Conservation (phyloP, 2,329 filamentous ascomycete genomes). For the Diplodia seriata region DNA sequence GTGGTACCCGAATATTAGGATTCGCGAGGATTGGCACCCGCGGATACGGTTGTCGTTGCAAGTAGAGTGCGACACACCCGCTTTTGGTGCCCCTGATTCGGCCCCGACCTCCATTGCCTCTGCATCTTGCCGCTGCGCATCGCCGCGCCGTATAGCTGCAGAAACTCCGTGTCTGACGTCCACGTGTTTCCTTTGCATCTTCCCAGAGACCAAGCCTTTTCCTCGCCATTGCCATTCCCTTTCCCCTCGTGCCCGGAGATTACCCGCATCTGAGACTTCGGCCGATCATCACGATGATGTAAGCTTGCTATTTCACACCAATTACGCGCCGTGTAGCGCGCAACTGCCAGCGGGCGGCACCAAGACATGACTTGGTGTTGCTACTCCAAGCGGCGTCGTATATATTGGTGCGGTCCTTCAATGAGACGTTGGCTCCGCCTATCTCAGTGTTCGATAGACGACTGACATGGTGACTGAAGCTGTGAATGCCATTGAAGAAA, state of each 20-base stretch:
- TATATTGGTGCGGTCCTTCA: background rate
- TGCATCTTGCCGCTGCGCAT: background rate
- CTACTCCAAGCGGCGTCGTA: background rate
- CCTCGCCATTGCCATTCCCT: too few species aligned
- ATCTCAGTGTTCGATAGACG: too few species aligned
- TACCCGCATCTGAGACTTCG: too few species aligned
- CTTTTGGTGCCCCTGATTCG: background rate
- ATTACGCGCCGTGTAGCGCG: too few species aligned
- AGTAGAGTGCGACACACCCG: background rate
- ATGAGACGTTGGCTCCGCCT: background rate
- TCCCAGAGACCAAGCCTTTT: too few species aligned
- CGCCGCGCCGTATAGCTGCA: background rate
- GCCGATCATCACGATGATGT: background rate
- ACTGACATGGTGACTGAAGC: too few species aligned
- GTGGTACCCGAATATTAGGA: background rate
- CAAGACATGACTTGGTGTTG: too few species aligned
- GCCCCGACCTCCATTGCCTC: background rate
- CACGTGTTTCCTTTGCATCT: background rate
- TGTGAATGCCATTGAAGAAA: background rate
- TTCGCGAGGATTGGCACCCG: background rate
- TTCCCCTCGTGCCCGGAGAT: too few species aligned
- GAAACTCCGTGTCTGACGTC: background rate
- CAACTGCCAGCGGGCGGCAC: too few species aligned
- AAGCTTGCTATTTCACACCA: too few species aligned
- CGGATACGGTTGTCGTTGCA: constrained; percentile 2